phyloP scores from a whole-genome alignment of 2,329 filamentous ascomycete genomes.

The Phaeosphaeria sp. region DNA sequence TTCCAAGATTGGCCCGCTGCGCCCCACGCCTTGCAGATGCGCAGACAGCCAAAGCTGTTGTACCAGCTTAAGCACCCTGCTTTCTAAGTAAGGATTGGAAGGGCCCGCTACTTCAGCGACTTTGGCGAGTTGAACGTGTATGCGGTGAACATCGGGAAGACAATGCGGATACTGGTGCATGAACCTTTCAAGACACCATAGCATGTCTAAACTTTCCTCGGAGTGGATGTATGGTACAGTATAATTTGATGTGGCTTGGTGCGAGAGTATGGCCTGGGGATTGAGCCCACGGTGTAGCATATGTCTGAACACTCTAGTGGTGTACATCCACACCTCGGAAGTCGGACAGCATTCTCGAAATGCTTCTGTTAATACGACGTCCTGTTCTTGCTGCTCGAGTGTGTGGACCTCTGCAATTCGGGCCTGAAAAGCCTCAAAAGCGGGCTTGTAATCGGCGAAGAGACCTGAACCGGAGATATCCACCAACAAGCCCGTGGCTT shows the following conservation, averaged over 20 bases:
- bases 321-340: constrained; percentile 14
- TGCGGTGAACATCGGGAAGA: constrained; percentile 2
- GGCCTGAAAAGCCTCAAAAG: background rate
- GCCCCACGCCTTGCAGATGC: background rate
- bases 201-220: constrained; percentile 12
- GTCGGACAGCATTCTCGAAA: constrained; percentile 14
- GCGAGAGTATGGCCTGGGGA: constrained; percentile 11
- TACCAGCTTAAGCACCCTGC: constrained; percentile 16
- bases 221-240: constrained; percentile 15
- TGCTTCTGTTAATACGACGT: background rate
- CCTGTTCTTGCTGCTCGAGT: background rate
- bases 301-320: constrained; percentile 18
- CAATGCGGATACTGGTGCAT: constrained; percentile 7
- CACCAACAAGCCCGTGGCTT: background rate
- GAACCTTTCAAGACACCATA: constrained; percentile 18
- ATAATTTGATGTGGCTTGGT: constrained; percentile 6
- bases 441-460: background rate
- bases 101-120: constrained; percentile 2
- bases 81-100: constrained; percentile 10
- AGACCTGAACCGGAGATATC: background rate
- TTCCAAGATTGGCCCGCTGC: background rate
- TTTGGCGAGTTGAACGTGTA: constrained; percentile 20
- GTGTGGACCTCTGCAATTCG: constrained; percentile 1
- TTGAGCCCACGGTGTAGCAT: constrained; percentile 12
- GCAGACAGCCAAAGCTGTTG: constrained; percentile 18